Conservation (phyloP, 495 filamentous ascomycete species). For the Hypoxylon perforatum region DNA sequence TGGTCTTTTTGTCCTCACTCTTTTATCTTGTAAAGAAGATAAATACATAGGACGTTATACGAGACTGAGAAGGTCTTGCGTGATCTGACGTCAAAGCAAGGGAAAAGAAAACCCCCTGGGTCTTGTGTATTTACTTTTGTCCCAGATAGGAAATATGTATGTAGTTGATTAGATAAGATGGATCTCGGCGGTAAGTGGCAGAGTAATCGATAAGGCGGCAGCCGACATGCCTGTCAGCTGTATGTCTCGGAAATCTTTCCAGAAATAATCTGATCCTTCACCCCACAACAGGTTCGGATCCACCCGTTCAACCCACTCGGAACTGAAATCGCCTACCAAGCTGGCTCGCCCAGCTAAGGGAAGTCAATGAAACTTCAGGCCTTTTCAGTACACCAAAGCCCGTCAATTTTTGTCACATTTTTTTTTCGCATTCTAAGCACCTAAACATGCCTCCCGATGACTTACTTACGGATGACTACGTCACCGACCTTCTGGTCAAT, state of each 20-base stretch:
- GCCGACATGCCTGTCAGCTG: too few relatives aligned
- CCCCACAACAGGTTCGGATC: conserved; percentile 14
- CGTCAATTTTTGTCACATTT: background rate
- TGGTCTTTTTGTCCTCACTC: background rate
- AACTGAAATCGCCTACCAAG: conserved; percentile 22
- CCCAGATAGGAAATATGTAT: conserved; percentile 38
- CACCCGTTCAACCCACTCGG: conserved; percentile 1
- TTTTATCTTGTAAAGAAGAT: background rate
- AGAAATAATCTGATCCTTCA: background rate
- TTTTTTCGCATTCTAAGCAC: background rate
- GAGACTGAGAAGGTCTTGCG: background rate
- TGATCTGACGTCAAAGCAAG: background rate
- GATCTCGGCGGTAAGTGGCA: too few relatives aligned
- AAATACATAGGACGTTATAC: background rate
- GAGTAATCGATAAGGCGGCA: too few relatives aligned
- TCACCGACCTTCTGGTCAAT: conserved; percentile 76
- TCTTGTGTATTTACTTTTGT: conserved; percentile 38
- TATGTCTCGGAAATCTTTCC: too few relatives aligned
- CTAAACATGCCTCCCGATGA: conserved; percentile 51
- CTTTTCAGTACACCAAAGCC: background rate
- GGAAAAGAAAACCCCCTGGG: background rate
- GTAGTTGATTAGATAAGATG: background rate
- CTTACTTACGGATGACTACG: conserved; percentile 75
- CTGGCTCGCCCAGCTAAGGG: conserved; percentile 7
- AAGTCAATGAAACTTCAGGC: background rate